These are phyloP conservation scores for Microsporum ferrugineum DNA, from an alignment of 2,329 filamentous ascomycete species.

Conservation along the genomic window DNA sequence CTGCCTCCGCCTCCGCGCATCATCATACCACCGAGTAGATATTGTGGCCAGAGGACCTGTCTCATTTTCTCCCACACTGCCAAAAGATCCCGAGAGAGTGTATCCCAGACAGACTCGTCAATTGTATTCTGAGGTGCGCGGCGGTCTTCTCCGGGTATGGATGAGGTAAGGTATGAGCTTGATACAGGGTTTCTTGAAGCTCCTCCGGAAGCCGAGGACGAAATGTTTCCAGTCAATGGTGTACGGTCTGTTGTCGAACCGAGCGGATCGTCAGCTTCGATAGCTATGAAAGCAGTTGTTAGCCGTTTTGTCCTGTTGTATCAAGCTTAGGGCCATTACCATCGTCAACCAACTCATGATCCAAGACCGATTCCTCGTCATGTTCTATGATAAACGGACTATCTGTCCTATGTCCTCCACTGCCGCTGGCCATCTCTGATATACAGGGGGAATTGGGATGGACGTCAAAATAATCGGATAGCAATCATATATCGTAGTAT, in stretches of 20 bases:
- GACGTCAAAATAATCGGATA: neutral
- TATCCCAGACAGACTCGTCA: constrained; percentile 95
- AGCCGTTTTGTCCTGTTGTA: neutral
- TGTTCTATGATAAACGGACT: constrained; percentile 48
- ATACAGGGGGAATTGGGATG: neutral
- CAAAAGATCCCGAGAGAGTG: constrained; percentile 78
- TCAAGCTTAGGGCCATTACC: constrained; percentile 16
- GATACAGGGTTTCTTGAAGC: constrained; percentile 38
- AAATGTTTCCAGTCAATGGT: constrained; percentile 73
- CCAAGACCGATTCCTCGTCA: constrained; percentile 50
- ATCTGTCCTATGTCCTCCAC: constrained; percentile 27
- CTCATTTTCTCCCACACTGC: constrained; percentile 98
- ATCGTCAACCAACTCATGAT: constrained; percentile 70
- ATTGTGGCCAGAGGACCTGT: constrained; percentile 91
- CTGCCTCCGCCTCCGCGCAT: constrained; percentile 44
- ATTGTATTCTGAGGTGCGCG: constrained; percentile 84
- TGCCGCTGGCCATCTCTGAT: constrained; percentile 24
- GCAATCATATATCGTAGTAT: neutral
- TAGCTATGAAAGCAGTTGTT: constrained; percentile 37
- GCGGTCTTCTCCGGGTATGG: constrained; percentile 86
- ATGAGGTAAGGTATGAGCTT: constrained; percentile 74
- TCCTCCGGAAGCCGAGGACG: constrained; percentile 19
- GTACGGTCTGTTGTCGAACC: constrained; percentile 57
- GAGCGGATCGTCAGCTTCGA: constrained; percentile 86
- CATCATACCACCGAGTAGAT: constrained; percentile 63